Conservation (phyloP, 1,284 basidiomycete species). For the Trametes hirsuta region DNA sequence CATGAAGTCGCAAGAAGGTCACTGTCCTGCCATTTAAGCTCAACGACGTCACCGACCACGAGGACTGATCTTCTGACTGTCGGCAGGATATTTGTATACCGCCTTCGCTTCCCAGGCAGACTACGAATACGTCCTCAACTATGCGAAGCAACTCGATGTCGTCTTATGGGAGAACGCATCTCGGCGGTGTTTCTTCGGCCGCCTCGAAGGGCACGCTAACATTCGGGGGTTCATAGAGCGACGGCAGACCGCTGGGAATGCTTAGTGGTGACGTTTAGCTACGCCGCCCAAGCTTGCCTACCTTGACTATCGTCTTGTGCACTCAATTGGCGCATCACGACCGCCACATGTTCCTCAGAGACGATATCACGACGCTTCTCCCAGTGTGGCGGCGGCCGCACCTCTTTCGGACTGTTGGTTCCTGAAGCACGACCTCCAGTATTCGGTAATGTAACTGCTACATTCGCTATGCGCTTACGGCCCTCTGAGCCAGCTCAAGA, state of each 20-base stretch:
- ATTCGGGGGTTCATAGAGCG: slow-evolving; percentile 82
- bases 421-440: slow-evolving; percentile 2
- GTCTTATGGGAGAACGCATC: slow-evolving; percentile 77
- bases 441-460: slow-evolving; percentile 14
- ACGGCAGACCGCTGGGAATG: slow-evolving; percentile 35
- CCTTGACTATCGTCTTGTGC: not conserved
- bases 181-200: slow-evolving; percentile 85
- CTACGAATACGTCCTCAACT: slow-evolving; percentile 85
- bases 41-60: slow-evolving; percentile 26
- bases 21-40: slow-evolving; percentile 27
- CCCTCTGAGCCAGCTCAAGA: slow-evolving; percentile 22
- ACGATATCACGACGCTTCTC: slow-evolving; percentile 7
- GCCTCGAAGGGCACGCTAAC: slow-evolving; percentile 76
- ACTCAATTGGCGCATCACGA: slow-evolving; percentile 17
- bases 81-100: slow-evolving; percentile 83
- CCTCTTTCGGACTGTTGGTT: slow-evolving; percentile 4
- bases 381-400: slow-evolving; percentile 13
- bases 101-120: slow-evolving; percentile 86
- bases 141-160: slow-evolving; percentile 82
- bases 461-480: slow-evolving; percentile 10
- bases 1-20: slow-evolving; percentile 85
- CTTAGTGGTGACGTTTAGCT: slow-evolving; percentile 20
- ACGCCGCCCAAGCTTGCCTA: slow-evolving; percentile 9
- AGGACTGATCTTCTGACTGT: slow-evolving; percentile 26
- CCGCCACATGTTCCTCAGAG: slow-evolving; percentile 18